Evolutionary conservation across 2,329 filamentous ascomycete species (phyloP).

Genomic region (Pleurostoma richardsiae): DNA sequence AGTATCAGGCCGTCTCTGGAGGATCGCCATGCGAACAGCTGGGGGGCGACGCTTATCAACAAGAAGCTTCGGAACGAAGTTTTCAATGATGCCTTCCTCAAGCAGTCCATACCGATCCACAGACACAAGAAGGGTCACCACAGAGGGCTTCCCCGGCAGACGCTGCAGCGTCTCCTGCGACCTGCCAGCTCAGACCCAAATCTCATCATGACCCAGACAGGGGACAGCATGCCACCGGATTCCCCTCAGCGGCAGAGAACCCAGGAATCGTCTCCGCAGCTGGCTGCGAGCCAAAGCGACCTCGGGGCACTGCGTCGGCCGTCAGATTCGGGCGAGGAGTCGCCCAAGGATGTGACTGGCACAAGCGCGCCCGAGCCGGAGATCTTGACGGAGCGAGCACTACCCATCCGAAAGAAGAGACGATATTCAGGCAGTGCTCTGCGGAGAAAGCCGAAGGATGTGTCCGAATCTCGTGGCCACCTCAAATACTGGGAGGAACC

Average conservation of each 20-base stretch:
- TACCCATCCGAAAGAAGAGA: conserved; percentile 49
- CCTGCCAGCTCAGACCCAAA: conserved; percentile 39
- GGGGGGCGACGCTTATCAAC: conserved; percentile 92
- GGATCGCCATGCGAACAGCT: conserved; percentile 59
- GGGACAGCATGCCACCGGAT: conserved; percentile 1
- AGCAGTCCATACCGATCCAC: conserved; percentile 76
- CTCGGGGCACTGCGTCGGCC: conserved; percentile 11
- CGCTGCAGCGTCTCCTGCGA: conserved; percentile 38
- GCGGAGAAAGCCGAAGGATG: conserved; percentile 66
- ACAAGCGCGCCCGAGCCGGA: conserved; percentile 62
- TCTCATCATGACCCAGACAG: conserved; percentile 16
- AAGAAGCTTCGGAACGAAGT: conserved; percentile 84
- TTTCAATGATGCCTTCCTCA: conserved; percentile 85
- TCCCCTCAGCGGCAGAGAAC: conserved; percentile 3
- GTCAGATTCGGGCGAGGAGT: conserved; percentile 19
- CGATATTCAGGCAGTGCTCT: conserved; percentile 86
- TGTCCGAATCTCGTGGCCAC: conserved; percentile 65
- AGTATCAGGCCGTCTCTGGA: conserved; percentile 38
- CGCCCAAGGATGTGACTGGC: conserved; percentile 52
- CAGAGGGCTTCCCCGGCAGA: conserved; percentile 55
- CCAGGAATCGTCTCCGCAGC: conserved; percentile 3
- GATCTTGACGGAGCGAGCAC: conserved; percentile 36
- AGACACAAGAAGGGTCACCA: conserved; percentile 69
- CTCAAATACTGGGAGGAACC: conserved; percentile 90
- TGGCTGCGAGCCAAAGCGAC: conserved; percentile 17